Evolutionary conservation across 148 eudicot genomes (phyloP).

Genomic region (Rheum nobile): DNA sequence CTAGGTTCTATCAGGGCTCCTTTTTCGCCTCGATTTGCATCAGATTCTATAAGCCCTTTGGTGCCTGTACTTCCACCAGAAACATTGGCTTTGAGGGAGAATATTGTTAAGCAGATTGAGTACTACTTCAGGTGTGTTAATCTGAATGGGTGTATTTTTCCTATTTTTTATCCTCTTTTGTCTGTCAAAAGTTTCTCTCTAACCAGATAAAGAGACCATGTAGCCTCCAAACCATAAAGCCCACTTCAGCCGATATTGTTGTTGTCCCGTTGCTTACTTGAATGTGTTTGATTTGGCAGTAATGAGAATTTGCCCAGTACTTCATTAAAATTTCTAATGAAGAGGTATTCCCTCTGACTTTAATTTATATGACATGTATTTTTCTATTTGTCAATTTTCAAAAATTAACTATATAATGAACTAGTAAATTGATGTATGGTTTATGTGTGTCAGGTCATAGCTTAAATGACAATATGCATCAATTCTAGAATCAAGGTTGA

Average conservation of each 20-base stretch:
- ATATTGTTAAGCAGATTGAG: constrained; percentile 69
- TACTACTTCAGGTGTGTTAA: constrained; percentile 75
- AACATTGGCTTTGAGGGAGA: constrained; percentile 38
- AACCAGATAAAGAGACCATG: neutral
- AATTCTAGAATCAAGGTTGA: too few species aligned
- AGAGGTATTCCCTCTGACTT: too few species aligned
- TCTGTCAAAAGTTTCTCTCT: neutral
- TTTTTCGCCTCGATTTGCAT: constrained; percentile 36
- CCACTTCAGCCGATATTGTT: neutral
- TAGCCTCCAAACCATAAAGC: neutral
- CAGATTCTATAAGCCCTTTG: constrained; percentile 40
- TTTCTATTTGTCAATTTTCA: too few species aligned
- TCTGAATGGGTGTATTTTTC: neutral
- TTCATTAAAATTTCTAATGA: too few species aligned
- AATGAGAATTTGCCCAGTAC: constrained; percentile 73
- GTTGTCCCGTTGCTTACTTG: neutral
- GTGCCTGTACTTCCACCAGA: constrained; percentile 38
- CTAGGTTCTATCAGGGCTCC: constrained; percentile 57
- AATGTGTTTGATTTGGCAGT: constrained; percentile 43
- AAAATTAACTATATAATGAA: too few species aligned
- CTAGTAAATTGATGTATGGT: too few species aligned
- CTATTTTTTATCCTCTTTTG: neutral
- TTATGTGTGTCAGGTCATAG: too few species aligned
- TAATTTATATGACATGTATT: too few species aligned
- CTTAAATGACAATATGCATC: too few species aligned